Base-by-base conservation (phyloP, 1,139 yeast genomes). In the Taphrina pruni region DNA sequence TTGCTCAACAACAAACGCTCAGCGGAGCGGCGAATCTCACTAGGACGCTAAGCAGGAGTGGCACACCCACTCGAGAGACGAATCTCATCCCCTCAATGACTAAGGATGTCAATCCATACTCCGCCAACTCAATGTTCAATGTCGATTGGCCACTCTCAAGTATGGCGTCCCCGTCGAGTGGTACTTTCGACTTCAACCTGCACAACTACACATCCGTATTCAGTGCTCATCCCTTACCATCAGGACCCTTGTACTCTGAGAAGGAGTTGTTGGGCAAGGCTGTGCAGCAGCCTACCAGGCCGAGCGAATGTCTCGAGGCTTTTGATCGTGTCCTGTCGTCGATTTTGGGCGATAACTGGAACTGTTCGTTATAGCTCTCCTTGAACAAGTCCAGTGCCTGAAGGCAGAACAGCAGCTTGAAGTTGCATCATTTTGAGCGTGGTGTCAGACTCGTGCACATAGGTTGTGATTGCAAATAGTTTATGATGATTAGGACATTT, bases 121-220 rank as follows among this genome's bases (percentile, higher is more conserved):
- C 61, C 6, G 67, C 67, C 12, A 57, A 50, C 39, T 58, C 60
- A 0, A 55, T 38, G 43, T 55, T 46, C 48, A 45, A 21, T 21
- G 36, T 55, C 48, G 67, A 64, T 26, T 64, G 67, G 67, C 67
- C 67, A 38, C 55, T 64, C 12, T 54, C 67, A 21, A 55, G 35
- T 26, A 56, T 64, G 55, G 61, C 35, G 12, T 64, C 67, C 14
- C 67, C 67, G 1, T 43, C 61, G 9, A 54, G 39, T 6, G 67
- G 67, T 41, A 54, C 50, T 8, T 64, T 64, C 46, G 67, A 64
- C 39, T 64, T 64, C 61, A 54, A 36, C 56, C 17, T 64, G 41
- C 48, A 64, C 67, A 46, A 64, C 39, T 46, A 58, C 35, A 58
- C 62, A 26, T 45, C 62, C 9, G 62, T 58, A 7, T 58, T 58